These are phyloP conservation scores for Geotrichum europaeum DNA, from an alignment of 1,139 yeast species.

Conservation along the genomic window DNA sequence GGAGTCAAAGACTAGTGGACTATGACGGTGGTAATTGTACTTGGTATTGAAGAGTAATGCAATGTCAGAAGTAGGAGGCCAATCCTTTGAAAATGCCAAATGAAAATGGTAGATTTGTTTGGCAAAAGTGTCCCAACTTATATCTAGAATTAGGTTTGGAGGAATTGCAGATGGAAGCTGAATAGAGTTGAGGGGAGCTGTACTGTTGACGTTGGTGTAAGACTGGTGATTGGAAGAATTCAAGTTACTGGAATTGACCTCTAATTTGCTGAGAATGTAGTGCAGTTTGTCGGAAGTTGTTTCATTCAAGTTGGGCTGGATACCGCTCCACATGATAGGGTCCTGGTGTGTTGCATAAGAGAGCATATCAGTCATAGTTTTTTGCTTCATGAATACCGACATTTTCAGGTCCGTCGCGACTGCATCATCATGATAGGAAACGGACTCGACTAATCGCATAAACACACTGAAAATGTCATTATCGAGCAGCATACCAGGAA, in stretches of 20 bases:
- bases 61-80: slow-evolving; percentile 72
- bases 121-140: slow-evolving; percentile 31
- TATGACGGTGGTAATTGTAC: slow-evolving; percentile 41
- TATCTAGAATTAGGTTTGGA: slow-evolving; percentile 34
- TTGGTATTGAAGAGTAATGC: slow-evolving; percentile 48
- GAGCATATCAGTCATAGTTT: slow-evolving; percentile 37
- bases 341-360: slow-evolving; percentile 24
- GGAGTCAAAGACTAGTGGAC: slow-evolving; percentile 65
- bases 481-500: slow-evolving; percentile 52
- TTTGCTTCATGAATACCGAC: slow-evolving; percentile 40
- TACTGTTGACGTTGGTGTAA: slow-evolving; percentile 6
- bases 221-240: slow-evolving; percentile 5
- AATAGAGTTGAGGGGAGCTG: slow-evolving; percentile 10
- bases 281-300: slow-evolving; percentile 25
- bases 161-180: slow-evolving; percentile 25
- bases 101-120: slow-evolving; percentile 37
- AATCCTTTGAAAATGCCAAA: slow-evolving; percentile 38
- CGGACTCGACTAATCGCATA: slow-evolving; percentile 40
- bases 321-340: slow-evolving; percentile 26
- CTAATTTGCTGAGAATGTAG: slow-evolving; percentile 24
- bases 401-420: slow-evolving; percentile 42
- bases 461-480: slow-evolving; percentile 42
- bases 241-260: slow-evolving; percentile 13
- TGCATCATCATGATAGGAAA: slow-evolving; percentile 44
- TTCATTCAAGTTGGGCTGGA: slow-evolving; percentile 25